Percentiles rank a stretch among this genome's conserved stretches.
Conservation (phyloP, 1,284 basidiomycete species). For the Peniophora sp. region DNA sequence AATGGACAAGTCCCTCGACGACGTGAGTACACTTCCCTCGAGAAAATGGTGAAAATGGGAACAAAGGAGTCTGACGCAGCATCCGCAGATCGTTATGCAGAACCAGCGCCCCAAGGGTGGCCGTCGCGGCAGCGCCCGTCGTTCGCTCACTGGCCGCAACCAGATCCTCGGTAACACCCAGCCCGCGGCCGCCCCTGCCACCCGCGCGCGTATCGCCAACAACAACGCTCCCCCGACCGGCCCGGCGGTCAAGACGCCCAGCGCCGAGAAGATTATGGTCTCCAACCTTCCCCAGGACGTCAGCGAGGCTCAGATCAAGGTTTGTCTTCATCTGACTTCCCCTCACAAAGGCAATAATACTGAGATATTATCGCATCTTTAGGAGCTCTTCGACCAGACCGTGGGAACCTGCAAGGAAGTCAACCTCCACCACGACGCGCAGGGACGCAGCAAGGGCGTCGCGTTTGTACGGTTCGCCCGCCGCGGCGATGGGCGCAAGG, state of each 20-base stretch:
- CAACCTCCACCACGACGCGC: slow-evolving; percentile 78
- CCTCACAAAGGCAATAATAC: too few species aligned
- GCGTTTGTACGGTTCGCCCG: slow-evolving; percentile 85
- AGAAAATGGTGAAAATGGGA: slow-evolving; percentile 9
- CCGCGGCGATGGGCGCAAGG: slow-evolving; percentile 87
- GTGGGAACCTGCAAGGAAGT: slow-evolving; percentile 84
- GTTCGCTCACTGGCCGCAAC: slow-evolving; percentile 30
- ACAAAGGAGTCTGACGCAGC: slow-evolving; percentile 14
- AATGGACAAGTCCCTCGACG: slow-evolving; percentile 88
- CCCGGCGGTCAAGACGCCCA: slow-evolving; percentile 30
- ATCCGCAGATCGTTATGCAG: slow-evolving; percentile 59
- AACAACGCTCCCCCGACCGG: slow-evolving; percentile 20
- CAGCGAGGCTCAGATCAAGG: slow-evolving; percentile 89
- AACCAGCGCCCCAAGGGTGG: slow-evolving; percentile 40
- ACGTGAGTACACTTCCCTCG: slow-evolving; percentile 42
- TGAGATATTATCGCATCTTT: slow-evolving; percentile 2
- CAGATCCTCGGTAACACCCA: slow-evolving; percentile 50
- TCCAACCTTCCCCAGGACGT: slow-evolving; percentile 95
- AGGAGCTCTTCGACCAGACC: slow-evolving; percentile 88
- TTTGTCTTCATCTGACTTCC: slow-evolving; percentile 28
- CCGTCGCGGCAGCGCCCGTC: slow-evolving; percentile 41
- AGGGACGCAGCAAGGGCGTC: slow-evolving; percentile 85
- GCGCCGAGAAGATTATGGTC: slow-evolving; percentile 88
- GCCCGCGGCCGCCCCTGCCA: slow-evolving; percentile 32
- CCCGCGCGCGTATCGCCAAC: slow-evolving; percentile 40